These are phyloP conservation scores for Sclerotinia sclerotiorum DNA, from an alignment of 2,329 filamentous ascomycete genomes.

Conservation along the genomic window DNA sequence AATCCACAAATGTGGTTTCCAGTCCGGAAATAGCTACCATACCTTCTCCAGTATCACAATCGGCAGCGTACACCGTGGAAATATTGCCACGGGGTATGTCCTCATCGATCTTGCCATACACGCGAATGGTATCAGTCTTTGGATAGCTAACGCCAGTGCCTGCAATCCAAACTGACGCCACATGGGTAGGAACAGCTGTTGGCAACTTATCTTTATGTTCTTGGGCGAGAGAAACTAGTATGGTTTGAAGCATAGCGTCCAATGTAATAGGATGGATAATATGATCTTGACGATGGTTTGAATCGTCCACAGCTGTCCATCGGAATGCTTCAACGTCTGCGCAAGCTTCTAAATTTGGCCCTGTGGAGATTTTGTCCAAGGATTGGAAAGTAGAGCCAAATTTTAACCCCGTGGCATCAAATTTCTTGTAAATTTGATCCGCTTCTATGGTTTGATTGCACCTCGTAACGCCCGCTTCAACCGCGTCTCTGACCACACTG, in stretches of 20 bases:
- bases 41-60: not conserved
- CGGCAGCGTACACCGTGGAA: not conserved
- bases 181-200: not conserved
- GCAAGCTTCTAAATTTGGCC: not conserved
- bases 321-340: slow-evolving; percentile 38
- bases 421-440: not conserved
- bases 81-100: not conserved
- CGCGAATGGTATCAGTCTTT: not conserved
- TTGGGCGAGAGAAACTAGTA: slow-evolving; percentile 24
- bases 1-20: not conserved
- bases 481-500: not conserved
- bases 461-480: not conserved
- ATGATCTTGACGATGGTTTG: slow-evolving; percentile 42
- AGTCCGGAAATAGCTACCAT: not conserved
- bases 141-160: not conserved
- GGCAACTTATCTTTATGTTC: slow-evolving; percentile 19
- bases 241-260: slow-evolving; percentile 46
- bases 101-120: not conserved
- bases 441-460: not conserved
- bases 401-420: not conserved
- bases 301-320: slow-evolving; percentile 24
- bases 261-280: slow-evolving; percentile 57
- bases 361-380: not conserved
- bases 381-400: not conserved
- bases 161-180: not conserved